phyloP scores from a whole-genome alignment of 2,329 filamentous ascomycete species.

The Microcyclosporella mali region DNA sequence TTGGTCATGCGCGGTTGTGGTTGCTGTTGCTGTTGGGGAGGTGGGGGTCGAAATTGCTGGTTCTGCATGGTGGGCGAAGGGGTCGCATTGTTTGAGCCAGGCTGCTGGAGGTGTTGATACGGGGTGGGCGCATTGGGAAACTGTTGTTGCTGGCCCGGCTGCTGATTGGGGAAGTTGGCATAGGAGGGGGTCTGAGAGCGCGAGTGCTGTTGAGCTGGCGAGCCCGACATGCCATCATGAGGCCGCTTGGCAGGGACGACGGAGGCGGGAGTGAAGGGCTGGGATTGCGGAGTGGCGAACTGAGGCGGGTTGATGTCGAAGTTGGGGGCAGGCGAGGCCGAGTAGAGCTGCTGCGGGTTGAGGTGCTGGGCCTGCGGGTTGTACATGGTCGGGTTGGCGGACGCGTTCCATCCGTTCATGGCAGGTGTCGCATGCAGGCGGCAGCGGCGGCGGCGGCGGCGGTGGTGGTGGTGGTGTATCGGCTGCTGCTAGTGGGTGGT shows the following conservation, averaged over 20 bases:
- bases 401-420: constrained; percentile 14
- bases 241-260: constrained; percentile 87
- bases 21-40: constrained; percentile 53
- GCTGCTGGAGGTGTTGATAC: constrained; percentile 75
- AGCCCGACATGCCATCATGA: constrained; percentile 79
- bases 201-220: constrained; percentile 71
- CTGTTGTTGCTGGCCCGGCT: too few relatives aligned
- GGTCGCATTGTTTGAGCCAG: constrained; percentile 74
- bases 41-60: constrained; percentile 61
- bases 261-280: constrained; percentile 74
- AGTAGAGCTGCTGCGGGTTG: constrained; percentile 17
- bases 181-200: constrained; percentile 75
- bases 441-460: too few relatives aligned
- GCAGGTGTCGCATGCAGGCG: too few relatives aligned
- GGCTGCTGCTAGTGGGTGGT: too few relatives aligned
- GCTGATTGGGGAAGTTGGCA: constrained; percentile 59
- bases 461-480: too few relatives aligned
- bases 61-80: constrained; percentile 89
- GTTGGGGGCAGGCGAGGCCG: constrained; percentile 18
- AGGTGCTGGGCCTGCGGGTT: constrained; percentile 14
- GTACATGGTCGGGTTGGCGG: constrained; percentile 12
- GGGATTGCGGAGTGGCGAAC: constrained; percentile 58
- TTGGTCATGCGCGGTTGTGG: constrained; percentile 64
- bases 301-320: constrained; percentile 53
- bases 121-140: constrained; percentile 58